A percentile compares a stretch with the other conserved stretches of the same genome.
Conservation (phyloP, 306 rosid genomes). For the Pterocarpus santalinus region DNA sequence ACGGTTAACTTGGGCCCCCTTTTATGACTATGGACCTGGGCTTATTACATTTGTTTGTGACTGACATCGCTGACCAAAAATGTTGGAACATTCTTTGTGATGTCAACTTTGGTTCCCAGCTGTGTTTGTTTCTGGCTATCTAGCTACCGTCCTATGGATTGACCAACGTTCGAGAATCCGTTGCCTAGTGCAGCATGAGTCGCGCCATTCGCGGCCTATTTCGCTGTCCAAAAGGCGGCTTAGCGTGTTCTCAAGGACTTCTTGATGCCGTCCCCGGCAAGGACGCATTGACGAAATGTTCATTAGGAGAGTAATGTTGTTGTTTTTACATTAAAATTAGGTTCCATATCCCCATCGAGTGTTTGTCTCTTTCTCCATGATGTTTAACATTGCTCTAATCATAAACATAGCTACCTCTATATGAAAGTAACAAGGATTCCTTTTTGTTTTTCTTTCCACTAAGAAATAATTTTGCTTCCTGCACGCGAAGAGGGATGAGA, state of each 20-base stretch:
- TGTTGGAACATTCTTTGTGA: background rate
- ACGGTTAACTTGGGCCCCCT: slow-evolving; percentile 22
- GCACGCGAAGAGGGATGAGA: no score
- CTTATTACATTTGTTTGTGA: background rate
- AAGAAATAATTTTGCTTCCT: no score
- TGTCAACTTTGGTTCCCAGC: slow-evolving; percentile 6
- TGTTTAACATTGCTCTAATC: no score
- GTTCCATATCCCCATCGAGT: no score
- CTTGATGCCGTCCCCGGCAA: slow-evolving; percentile 17
- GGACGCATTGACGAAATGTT: background rate
- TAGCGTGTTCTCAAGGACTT: slow-evolving; percentile 41
- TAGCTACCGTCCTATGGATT: slow-evolving; percentile 20
- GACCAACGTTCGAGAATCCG: slow-evolving; percentile 9
- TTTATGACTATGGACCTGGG: slow-evolving; percentile 17
- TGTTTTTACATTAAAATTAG: no score
- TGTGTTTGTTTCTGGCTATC: background rate
- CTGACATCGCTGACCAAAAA: background rate
- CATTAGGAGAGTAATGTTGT: no score
- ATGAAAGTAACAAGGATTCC: background rate
- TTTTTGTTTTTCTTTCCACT: no score
- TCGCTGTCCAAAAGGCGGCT: slow-evolving; percentile 33
- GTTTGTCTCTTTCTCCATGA: no score
- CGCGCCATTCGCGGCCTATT: slow-evolving; percentile 50
- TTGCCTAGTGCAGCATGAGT: slow-evolving; percentile 14
- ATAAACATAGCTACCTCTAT: background rate